Conservation (phyloP, 257 asterid species). For the Petunia secreta region DNA sequence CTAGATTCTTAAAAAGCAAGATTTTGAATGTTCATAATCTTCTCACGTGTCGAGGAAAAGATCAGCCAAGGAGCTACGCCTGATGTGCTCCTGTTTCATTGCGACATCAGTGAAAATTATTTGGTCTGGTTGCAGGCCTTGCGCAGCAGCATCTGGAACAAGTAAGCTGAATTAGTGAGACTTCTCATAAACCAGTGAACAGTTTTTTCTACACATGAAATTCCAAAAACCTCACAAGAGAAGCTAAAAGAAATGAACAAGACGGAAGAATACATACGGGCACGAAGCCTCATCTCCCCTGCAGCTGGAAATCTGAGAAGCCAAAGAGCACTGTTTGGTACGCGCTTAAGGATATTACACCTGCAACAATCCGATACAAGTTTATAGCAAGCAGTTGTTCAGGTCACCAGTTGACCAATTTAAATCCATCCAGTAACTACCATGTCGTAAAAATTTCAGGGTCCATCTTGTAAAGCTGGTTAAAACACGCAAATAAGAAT, state of each 20-base stretch:
- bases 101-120: conserved; percentile 96
- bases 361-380: conserved; percentile 46
- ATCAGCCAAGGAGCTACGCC: conserved; percentile 95
- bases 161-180: conserved; percentile 20
- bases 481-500: conserved; percentile 95
- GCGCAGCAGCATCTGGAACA: conserved; percentile 85
- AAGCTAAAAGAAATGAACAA: background rate
- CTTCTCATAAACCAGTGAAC: background rate
- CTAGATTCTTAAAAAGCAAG: background rate
- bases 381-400: conserved; percentile 6
- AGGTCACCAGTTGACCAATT: background rate
- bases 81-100: conserved; percentile 95
- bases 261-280: conserved; percentile 51
- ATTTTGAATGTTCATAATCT: background rate
- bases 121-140: conserved; percentile 94
- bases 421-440: conserved; percentile 42
- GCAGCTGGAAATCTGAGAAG: conserved; percentile 98
- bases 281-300: conserved; percentile 94
- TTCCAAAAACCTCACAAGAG: background rate
- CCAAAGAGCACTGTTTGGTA: conserved; percentile 98
- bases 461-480: conserved; percentile 99
- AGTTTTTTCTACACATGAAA: background rate
- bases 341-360: conserved; percentile 98
- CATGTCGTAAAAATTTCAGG: conserved; percentile 88
- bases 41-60: conserved; percentile 92